Base-by-base conservation (phyloP, 2,329 filamentous ascomycete genomes). In the Sporothrix mexicana region DNA sequence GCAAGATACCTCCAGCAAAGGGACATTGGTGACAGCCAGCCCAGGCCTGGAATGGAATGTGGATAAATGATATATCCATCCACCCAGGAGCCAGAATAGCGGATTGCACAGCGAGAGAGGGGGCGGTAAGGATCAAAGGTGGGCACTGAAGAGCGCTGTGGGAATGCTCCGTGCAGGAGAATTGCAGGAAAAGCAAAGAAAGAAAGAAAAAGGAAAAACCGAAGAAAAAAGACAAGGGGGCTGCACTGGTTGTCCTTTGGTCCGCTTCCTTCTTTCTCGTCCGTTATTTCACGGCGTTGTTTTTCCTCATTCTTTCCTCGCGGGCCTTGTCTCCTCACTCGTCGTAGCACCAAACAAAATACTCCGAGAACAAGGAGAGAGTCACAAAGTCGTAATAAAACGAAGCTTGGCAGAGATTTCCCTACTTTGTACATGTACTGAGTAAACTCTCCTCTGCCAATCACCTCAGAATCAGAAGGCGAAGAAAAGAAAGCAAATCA, bases 41-140 rank as follows among this genome's bases (percentile, higher is more conserved):
- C 59, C 36, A 45, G 36, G 15, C 59, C 30, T 62, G 36, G 36
- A 64, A 64, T 23, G 59, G 59, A 62, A 43, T 62, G 59, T 62
- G 59, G 59, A 45, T 64, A 43, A 64, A 23, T 17, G n/a, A n/a
- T n/a, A n/a, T n/a, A n/a, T n/a, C n/a, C n/a, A n/a, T n/a, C n/a
- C 51, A 53, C 59, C 36, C 36, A 64, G 17, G 59, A 23, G 36
- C 59, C 59, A 64, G 9, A 15, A 36, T 15, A 64, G 45, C 36
- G 17, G 59, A 36, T 36, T 36, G 30, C 30, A 36, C 4, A 7
- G 30, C 30, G 30, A 36, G 7, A 36, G 30, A 36, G 30, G 30
- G 30, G 30, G 30, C 30, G 30, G 30, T 36, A 36, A 36, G 30
- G 7, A 36, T 36, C 30, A 36, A 36, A 36, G 30, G 30, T 7